Conservation (phyloP, 2,329 filamentous ascomycete genomes). For the Gliomastix tumulicola region DNA sequence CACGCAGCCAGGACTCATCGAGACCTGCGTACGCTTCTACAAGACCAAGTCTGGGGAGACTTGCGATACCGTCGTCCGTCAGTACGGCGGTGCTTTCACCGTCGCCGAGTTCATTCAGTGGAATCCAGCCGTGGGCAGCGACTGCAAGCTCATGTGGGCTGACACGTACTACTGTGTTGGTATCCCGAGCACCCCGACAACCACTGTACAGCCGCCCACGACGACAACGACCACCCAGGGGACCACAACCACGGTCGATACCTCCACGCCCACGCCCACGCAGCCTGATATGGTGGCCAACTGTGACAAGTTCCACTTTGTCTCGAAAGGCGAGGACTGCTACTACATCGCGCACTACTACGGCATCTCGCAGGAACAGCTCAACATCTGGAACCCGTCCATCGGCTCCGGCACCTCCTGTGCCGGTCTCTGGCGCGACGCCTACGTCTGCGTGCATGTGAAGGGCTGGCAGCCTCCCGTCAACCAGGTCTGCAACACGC, state of each 20-base stretch:
- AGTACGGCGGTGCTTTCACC: too few relatives aligned
- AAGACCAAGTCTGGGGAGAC: too few relatives aligned
- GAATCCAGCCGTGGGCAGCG: conserved; percentile 1
- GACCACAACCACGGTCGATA: conserved; percentile 6
- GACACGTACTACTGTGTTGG: conserved; percentile 3
- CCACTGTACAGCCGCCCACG: conserved; percentile 1
- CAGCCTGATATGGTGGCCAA: conserved; percentile 9
- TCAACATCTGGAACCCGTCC: conserved; percentile 7
- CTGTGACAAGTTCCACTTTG: conserved; percentile 6
- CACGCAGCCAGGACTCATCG: too few relatives aligned
- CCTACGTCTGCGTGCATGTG: too few relatives aligned
- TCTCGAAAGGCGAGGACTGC: conserved; percentile 3
- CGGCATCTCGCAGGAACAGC: conserved; percentile 1
- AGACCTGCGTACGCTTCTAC: too few relatives aligned
- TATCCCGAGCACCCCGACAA: conserved; percentile 1
- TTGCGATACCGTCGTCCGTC: too few relatives aligned
- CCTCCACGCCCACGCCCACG: conserved; percentile 5
- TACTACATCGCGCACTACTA: not conserved
- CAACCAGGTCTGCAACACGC: too few relatives aligned
- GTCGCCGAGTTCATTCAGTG: conserved; percentile 11
- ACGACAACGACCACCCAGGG: conserved; percentile 7
- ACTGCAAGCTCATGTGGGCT: conserved; percentile 4
- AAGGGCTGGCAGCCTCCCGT: too few relatives aligned
- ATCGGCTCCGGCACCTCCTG: not conserved
- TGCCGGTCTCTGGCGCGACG: conserved; percentile 2